Conservation (phyloP, 2,329 filamentous ascomycete genomes). For the Phaeosphaeriaceae sp. region DNA sequence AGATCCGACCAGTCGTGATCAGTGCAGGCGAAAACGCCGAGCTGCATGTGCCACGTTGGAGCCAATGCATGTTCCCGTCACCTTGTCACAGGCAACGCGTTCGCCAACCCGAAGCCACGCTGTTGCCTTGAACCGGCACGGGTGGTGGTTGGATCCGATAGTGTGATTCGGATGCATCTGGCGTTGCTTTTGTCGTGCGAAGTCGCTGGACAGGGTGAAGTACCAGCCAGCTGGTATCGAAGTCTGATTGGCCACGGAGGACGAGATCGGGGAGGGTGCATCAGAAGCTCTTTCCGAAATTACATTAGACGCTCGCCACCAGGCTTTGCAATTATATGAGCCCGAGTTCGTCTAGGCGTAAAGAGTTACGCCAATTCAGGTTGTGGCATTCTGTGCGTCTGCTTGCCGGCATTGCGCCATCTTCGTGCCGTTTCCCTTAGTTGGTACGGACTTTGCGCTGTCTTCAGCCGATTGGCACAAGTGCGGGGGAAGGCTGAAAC, state of each 20-base stretch:
- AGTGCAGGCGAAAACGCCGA: not conserved
- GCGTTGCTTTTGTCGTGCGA: constrained; percentile 11
- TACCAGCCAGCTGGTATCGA: constrained; percentile 5
- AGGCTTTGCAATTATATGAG: not conserved
- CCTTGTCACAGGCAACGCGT: constrained; percentile 6
- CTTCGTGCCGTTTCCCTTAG: constrained; percentile 6
- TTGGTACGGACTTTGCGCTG: constrained; percentile 2
- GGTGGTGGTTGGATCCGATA: not conserved
- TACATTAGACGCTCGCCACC: not conserved
- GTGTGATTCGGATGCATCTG: constrained; percentile 8
- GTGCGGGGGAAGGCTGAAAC: constrained; percentile 38
- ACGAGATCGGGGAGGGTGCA: not conserved
- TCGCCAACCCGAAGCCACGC: not conserved
- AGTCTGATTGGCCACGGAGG: constrained; percentile 5
- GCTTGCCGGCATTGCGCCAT: constrained; percentile 2
- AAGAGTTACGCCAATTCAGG: not conserved
- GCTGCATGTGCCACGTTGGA: constrained; percentile 7
- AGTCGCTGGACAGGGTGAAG: constrained; percentile 2
- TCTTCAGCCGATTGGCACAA: constrained; percentile 25
- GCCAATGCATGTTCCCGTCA: constrained; percentile 4
- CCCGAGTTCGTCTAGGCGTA: not conserved
- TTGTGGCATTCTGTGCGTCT: not conserved
- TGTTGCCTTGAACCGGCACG: not conserved
- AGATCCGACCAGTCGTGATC: not conserved
- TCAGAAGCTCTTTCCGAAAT: not conserved